Conservation (phyloP, 2,329 filamentous ascomycete genomes). For the Macroventuria anomochaeta region DNA sequence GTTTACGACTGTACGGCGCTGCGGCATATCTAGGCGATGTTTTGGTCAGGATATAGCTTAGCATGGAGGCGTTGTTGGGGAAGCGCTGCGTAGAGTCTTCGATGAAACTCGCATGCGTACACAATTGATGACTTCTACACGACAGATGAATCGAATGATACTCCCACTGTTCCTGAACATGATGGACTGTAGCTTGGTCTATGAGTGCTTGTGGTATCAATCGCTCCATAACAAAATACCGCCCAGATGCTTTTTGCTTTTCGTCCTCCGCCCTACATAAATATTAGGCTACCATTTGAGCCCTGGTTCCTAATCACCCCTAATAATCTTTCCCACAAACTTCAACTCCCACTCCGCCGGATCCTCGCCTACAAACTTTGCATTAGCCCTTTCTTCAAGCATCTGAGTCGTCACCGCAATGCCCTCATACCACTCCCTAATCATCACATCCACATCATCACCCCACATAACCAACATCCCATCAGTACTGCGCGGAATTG, state of each 20-base stretch:
- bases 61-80: slow-evolving; percentile 4
- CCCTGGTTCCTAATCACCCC: slow-evolving; percentile 25
- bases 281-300: neutral
- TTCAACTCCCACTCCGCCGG: slow-evolving; percentile 48
- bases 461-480: slow-evolving; percentile 46
- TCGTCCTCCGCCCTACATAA: neutral
- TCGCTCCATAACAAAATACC: slow-evolving; percentile 5
- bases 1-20: slow-evolving; percentile 12
- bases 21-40: slow-evolving; percentile 3
- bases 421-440: slow-evolving; percentile 46
- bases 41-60: slow-evolving; percentile 1
- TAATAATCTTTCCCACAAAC: slow-evolving; percentile 46
- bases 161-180: neutral
- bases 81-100: slow-evolving; percentile 8
- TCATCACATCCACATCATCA: slow-evolving; percentile 40
- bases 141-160: slow-evolving; percentile 18
- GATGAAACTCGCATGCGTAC: slow-evolving; percentile 2
- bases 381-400: slow-evolving; percentile 39
- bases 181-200: neutral
- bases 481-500: slow-evolving; percentile 38
- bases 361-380: slow-evolving; percentile 39
- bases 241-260: neutral
- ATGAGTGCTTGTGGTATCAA: slow-evolving; percentile 9
- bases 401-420: slow-evolving; percentile 38
- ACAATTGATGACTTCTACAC: slow-evolving; percentile 15